Conservation (phyloP, 2,329 filamentous ascomycete species). For the Aspergillus ibericus region DNA sequence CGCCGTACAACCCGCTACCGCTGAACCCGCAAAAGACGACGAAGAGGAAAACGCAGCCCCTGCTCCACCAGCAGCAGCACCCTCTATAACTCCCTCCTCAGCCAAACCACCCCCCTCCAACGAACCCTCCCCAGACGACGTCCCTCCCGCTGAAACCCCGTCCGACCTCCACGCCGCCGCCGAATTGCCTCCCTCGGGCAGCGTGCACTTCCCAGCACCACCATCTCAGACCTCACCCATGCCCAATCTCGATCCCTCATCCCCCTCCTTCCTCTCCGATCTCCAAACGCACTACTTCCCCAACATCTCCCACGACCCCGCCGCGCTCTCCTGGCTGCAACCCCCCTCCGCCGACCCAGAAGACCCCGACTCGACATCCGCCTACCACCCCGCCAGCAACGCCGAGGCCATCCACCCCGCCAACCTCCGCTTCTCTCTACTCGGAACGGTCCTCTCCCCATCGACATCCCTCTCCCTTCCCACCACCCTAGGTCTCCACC, state of each 20-base stretch:
- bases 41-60: not conserved
- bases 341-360: constrained; percentile 65
- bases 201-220: constrained; percentile 48
- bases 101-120: constrained; percentile 2
- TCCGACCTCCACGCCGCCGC: constrained; percentile 43
- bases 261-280: constrained; percentile 77
- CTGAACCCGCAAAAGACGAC: not conserved
- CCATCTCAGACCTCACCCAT: constrained; percentile 47
- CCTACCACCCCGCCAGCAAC: constrained; percentile 77
- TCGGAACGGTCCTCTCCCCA: constrained; percentile 76
- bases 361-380: constrained; percentile 64
- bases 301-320: constrained; percentile 77
- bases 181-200: constrained; percentile 34
- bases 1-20: not conserved
- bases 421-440: constrained; percentile 85
- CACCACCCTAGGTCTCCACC: constrained; percentile 77
- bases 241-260: constrained; percentile 78
- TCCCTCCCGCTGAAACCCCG: constrained; percentile 36
- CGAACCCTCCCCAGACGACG: constrained; percentile 30
- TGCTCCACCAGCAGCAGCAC: constrained; percentile 8
- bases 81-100: not conserved
- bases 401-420: constrained; percentile 65
- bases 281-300: constrained; percentile 95
- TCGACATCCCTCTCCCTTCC: constrained; percentile 72
- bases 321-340: constrained; percentile 86